phyloP scores from a whole-genome alignment of 2,329 filamentous ascomycete genomes.

The Venturia oleaginea region DNA sequence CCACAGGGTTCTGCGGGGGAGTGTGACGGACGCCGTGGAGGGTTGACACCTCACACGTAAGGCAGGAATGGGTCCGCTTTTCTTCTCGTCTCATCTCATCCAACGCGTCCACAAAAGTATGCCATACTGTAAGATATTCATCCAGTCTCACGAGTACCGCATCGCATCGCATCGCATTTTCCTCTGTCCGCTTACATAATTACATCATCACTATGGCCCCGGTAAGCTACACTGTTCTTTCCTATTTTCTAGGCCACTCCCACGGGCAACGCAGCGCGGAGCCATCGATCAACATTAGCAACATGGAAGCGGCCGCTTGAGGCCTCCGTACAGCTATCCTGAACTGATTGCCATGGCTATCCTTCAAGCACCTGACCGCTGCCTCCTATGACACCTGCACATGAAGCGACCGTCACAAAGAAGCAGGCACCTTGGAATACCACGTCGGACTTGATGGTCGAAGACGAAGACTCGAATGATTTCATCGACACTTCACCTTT shows the following conservation, averaged over 20 bases:
- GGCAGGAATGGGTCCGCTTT: no score
- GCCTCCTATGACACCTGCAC: no score
- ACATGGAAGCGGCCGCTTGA: conserved; percentile 35
- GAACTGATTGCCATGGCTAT: conserved; percentile 96
- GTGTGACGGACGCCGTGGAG: no score
- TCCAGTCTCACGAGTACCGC: neutral
- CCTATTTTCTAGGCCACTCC: neutral
- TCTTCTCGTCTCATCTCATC: neutral
- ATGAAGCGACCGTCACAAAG: no score
- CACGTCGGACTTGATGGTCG: no score
- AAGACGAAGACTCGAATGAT: no score
- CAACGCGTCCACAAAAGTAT: no score
- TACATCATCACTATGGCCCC: neutral
- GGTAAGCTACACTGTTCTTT: neutral
- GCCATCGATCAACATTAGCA: neutral
- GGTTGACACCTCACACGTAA: neutral
- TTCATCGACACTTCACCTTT: no score
- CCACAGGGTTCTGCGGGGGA: no score
- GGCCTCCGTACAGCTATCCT: conserved; percentile 88
- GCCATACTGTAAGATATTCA: no score
- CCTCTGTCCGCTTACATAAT: neutral
- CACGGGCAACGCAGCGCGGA: neutral
- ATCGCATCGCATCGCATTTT: neutral
- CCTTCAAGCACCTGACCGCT: conserved; percentile 69
- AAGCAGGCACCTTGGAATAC: no score